Base-by-base conservation (phyloP, 768 basidiomycete genomes). In the Mycena alexandri region DNA sequence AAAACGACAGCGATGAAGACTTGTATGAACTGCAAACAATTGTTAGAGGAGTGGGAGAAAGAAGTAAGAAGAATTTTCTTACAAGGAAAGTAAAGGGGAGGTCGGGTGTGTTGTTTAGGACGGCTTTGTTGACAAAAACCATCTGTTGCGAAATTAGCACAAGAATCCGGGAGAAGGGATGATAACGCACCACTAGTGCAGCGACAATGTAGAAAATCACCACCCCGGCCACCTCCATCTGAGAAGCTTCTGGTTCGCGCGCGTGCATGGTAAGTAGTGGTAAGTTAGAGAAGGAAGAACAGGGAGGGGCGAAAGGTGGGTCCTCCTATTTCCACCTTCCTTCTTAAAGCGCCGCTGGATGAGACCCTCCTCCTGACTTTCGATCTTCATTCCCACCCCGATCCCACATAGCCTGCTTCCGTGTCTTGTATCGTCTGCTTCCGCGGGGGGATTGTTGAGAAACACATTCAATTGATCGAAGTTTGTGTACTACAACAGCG, bases 141-240 rank as follows among this genome's bases (percentile, higher is more conserved):
- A 70, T 70, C 69, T 70, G 13, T 42, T 34, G 2, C 24, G 0
- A 13, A 36, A 46, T 63, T 14, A 54, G 43, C 14, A 6, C 21
- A 33, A 7, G 17, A 16, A 16, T 12, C 46, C 47, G 51, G 55
- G 42, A 47, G 60, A 44, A 5, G 34, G 19, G 10, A 10, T 38
- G 10, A n/a, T n/a, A 58, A 65, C 86, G 70, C 71, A 87, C 85
- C 64, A 88, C 81, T 34, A 88, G 71, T 7, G 86, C 86, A 5
- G 86, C 82, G 25, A 76, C 72, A 83, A 88, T 87, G 78, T 87
- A 88, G 74, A 87, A 88, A 9, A 76, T 67, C 53, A 87, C 84
- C 25, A 88, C 86, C 17, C 75, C 80, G 16, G 83, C 82, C 22
- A 88, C 82, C 67, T 83, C 74, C 61, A 76, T 62, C 41, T 68